phyloP scores from a whole-genome alignment of 129 eudicot genomes.

The Cynara cardunculus region DNA sequence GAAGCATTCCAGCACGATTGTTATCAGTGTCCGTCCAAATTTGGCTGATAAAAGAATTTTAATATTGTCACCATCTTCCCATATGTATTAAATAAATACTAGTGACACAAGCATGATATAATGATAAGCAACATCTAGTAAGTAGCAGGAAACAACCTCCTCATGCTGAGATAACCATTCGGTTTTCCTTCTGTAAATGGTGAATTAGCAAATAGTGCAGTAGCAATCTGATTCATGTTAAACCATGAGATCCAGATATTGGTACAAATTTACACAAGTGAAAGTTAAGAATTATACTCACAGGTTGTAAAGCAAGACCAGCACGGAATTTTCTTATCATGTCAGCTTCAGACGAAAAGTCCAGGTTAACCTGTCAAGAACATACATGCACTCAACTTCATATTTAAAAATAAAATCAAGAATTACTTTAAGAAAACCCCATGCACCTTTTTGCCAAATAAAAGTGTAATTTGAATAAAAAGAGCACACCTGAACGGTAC shows the following conservation, averaged over 20 bases:
- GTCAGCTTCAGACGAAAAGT: constrained; percentile 96
- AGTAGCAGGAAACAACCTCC: constrained; percentile 52
- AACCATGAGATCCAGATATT: constrained; percentile 23
- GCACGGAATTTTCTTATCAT: constrained; percentile 97
- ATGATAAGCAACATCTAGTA: background rate
- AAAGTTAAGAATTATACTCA: constrained; percentile 38
- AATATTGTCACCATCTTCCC: background rate
- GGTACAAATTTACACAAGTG: background rate
- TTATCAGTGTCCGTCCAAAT: constrained; percentile 98
- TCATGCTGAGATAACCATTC: constrained; percentile 95
- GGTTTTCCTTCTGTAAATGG: constrained; percentile 98
- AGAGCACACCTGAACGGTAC: constrained; percentile 85
- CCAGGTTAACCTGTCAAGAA: constrained; percentile 75
- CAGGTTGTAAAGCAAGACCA: constrained; percentile 98
- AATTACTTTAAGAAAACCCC: background rate
- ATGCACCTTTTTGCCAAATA: background rate
- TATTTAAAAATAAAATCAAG: background rate
- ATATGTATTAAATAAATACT: background rate
- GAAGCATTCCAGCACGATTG: constrained; percentile 95
- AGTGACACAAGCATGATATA: background rate
- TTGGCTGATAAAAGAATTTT: constrained; percentile 51
- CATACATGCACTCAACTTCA: background rate
- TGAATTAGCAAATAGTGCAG: constrained; percentile 94
- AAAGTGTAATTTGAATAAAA: background rate
- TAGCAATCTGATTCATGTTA: constrained; percentile 72